Evolutionary conservation across 1,139 yeast genomes (phyloP).

Genomic region (Maudiozyma humilis): DNA sequence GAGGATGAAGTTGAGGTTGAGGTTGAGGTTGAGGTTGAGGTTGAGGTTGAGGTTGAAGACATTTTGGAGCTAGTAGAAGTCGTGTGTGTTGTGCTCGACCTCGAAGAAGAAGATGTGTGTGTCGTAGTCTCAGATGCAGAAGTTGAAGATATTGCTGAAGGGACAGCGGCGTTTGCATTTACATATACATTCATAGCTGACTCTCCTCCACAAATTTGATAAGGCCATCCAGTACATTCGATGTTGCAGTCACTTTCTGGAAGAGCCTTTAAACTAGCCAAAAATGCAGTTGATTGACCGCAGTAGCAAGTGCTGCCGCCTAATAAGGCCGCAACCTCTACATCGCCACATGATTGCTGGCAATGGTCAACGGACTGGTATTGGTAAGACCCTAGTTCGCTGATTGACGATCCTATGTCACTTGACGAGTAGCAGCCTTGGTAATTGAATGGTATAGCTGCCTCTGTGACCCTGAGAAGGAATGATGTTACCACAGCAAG

Average conservation of each 20-base stretch:
- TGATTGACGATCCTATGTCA: constrained; percentile 10
- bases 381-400: constrained; percentile 33
- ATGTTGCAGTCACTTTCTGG: constrained; percentile 38
- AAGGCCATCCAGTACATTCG: constrained; percentile 49
- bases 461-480: neutral
- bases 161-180: constrained; percentile 13
- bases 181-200: constrained; percentile 43
- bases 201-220: constrained; percentile 58
- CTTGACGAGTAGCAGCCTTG: constrained; percentile 18
- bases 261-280: constrained; percentile 1
- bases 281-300: constrained; percentile 34
- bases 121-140: constrained; percentile 5
- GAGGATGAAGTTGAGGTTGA: constrained; percentile 4
- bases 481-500: neutral
- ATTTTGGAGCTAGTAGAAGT: too few relatives aligned
- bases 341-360: constrained; percentile 38
- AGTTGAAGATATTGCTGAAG: constrained; percentile 10
- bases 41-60: too few relatives aligned
- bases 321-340: constrained; percentile 46
- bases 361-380: constrained; percentile 50
- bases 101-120: constrained; percentile 8
- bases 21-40: neutral
- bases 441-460: constrained; percentile 7
- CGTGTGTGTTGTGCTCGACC: too few relatives aligned
- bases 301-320: constrained; percentile 55